phyloP scores from a whole-genome alignment of 1,284 basidiomycete genomes.

The Anthracocystis setariae region DNA sequence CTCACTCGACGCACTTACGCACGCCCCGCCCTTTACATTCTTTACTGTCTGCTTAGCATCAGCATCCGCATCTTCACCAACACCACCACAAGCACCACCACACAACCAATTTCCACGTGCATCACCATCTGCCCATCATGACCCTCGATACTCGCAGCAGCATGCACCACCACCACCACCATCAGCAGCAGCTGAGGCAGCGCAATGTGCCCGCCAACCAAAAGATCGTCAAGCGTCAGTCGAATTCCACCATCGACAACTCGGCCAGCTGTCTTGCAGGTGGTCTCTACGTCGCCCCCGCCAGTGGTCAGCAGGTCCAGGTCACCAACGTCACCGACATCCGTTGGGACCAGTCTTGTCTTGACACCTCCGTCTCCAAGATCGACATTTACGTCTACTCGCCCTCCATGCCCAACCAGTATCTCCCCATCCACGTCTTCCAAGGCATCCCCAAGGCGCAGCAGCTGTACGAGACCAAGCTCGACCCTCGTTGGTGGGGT shows the following conservation, averaged over 20 bases:
- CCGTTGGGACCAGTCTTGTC: conserved; percentile 56
- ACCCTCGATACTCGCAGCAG: conserved; percentile 38
- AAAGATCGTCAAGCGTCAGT: conserved; percentile 42
- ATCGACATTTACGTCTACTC: conserved; percentile 67
- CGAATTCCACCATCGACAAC: conserved; percentile 45
- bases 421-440: conserved; percentile 61
- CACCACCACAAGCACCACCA: not conserved
- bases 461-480: conserved; percentile 48
- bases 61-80: not conserved
- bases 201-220: conserved; percentile 27
- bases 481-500: conserved; percentile 62
- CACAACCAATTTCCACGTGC: not conserved
- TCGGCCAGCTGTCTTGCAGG: conserved; percentile 51
- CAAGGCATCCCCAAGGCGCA: conserved; percentile 46
- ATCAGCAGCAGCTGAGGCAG: conserved; percentile 39
- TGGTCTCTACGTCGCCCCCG: conserved; percentile 55
- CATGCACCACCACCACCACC: conserved; percentile 36
- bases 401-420: conserved; percentile 40
- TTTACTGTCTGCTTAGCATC: conserved; percentile 14
- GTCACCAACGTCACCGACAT: conserved; percentile 52
- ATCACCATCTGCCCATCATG: conserved; percentile 31
- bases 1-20: not conserved
- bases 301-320: conserved; percentile 31
- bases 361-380: conserved; percentile 41
- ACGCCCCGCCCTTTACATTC: conserved; percentile 12